A percentile compares a stretch with the other conserved stretches of the same genome.
These are phyloP conservation scores for Aristolochia californica DNA, from an alignment of 164 flowering plant genomes.

Conservation along the genomic window DNA sequence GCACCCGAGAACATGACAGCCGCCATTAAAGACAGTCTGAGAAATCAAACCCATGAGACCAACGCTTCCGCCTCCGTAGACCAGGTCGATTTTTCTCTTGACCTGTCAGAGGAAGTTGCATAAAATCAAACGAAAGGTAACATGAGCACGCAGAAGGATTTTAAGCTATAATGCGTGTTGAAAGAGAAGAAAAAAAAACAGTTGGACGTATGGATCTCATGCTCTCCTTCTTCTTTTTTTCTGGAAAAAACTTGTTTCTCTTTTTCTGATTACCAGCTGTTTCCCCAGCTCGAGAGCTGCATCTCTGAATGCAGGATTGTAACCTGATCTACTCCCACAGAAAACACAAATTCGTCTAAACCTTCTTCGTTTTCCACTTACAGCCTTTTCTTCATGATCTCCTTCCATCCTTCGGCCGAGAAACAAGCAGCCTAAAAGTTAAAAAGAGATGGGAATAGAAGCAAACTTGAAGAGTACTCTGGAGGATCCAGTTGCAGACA, in stretches of 20 bases:
- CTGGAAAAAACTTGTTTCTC: not conserved
- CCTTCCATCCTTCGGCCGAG: slow-evolving; percentile 19
- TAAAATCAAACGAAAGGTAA: too few relatives aligned
- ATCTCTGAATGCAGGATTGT: slow-evolving; percentile 43
- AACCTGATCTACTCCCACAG: slow-evolving; percentile 65
- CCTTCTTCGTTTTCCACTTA: slow-evolving; percentile 21
- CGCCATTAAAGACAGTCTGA: slow-evolving; percentile 48
- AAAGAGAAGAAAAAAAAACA: not conserved
- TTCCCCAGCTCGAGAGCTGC: slow-evolving; percentile 65
- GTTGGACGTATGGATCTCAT: not conserved
- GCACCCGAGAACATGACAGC: slow-evolving; percentile 78
- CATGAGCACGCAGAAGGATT: too few relatives aligned
- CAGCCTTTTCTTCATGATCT: slow-evolving; percentile 11
- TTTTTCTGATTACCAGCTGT: slow-evolving; percentile 31
- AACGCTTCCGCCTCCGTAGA: slow-evolving; percentile 73
- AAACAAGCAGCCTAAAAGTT: too few relatives aligned
- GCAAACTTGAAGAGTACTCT: too few relatives aligned
- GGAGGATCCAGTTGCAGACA: too few relatives aligned
- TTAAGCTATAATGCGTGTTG: not conserved
- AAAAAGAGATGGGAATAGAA: too few relatives aligned
- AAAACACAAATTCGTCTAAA: slow-evolving; percentile 60
- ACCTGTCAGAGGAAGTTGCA: slow-evolving; percentile 28
- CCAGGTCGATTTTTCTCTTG: slow-evolving; percentile 52
- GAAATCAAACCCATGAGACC: slow-evolving; percentile 73
- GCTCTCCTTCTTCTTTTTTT: not conserved